These are phyloP conservation scores for Brachypodium distachyon DNA, from an alignment of 202 grass and related monocot genomes.

Conservation along the genomic window DNA sequence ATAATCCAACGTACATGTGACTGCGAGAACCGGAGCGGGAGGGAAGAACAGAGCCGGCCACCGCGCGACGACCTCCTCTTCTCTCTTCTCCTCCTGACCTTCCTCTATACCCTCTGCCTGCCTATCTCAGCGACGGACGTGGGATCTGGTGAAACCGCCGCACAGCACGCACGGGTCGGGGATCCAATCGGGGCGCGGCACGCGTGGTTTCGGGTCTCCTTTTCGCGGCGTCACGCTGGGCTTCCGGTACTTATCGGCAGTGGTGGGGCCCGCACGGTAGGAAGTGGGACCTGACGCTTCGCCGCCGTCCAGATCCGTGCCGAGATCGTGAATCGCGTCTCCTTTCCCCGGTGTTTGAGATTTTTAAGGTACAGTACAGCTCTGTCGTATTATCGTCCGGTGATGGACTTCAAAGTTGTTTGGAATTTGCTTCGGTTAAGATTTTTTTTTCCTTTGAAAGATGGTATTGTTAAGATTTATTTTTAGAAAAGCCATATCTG, in stretches of 20 bases:
- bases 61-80: constrained; percentile 34
- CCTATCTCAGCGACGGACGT: background rate
- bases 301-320: background rate
- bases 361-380: no score
- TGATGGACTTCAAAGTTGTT: no score
- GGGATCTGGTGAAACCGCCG: constrained; percentile 18
- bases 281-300: no score
- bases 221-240: background rate
- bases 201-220: background rate
- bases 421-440: no score
- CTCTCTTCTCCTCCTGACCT: constrained; percentile 4
- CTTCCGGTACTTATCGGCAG: constrained; percentile 7
- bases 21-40: constrained; percentile 24
- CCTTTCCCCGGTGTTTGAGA: no score
- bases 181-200: constrained; percentile 1
- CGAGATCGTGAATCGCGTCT: background rate
- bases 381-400: no score
- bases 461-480: no score
- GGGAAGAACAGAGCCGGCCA: constrained; percentile 28
- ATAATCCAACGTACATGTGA: constrained; percentile 38
- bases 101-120: background rate
- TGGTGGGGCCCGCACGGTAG: background rate
- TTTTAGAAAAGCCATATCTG: no score
- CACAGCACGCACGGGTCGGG: background rate
- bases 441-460: no score